phyloP scores from a whole-genome alignment of 441 rosid species.

The Kokia cookei region DNA sequence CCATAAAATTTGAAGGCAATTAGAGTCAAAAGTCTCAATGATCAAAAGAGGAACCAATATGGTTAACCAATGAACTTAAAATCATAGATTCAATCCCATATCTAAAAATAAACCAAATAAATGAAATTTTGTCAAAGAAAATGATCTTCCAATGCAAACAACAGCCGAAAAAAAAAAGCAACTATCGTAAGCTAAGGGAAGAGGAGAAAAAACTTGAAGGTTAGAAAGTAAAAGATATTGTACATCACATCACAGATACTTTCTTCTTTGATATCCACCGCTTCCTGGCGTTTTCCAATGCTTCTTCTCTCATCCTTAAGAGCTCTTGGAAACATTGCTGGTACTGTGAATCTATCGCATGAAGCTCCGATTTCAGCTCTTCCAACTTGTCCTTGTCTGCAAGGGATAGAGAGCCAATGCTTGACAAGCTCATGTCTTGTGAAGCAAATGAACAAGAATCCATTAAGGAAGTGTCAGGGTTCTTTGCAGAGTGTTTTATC shows the following conservation, averaged over 20 bases:
- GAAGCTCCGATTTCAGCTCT: conserved; percentile 43
- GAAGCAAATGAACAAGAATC: conserved; percentile 21
- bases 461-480: conserved; percentile 12
- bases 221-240: background rate
- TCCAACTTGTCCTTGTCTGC: conserved; percentile 22
- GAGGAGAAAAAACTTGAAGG: background rate
- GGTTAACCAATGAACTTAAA: background rate
- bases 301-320: conserved; percentile 54
- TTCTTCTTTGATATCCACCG: conserved; percentile 46
- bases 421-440: conserved; percentile 22
- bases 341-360: conserved; percentile 41
- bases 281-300: conserved; percentile 42
- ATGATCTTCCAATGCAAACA: conserved; percentile 3
- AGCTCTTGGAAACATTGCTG: conserved; percentile 47
- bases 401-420: conserved; percentile 19
- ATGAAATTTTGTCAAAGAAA: background rate
- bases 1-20: background rate
- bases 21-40: background rate
- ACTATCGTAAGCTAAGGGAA: background rate
- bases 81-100: background rate
- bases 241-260: conserved; percentile 13
- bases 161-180: background rate
- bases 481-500: conserved; percentile 10
- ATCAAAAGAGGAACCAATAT: background rate
- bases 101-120: background rate